phyloP scores from a whole-genome alignment of 306 rosid genomes.

The Vicia faba region DNA sequence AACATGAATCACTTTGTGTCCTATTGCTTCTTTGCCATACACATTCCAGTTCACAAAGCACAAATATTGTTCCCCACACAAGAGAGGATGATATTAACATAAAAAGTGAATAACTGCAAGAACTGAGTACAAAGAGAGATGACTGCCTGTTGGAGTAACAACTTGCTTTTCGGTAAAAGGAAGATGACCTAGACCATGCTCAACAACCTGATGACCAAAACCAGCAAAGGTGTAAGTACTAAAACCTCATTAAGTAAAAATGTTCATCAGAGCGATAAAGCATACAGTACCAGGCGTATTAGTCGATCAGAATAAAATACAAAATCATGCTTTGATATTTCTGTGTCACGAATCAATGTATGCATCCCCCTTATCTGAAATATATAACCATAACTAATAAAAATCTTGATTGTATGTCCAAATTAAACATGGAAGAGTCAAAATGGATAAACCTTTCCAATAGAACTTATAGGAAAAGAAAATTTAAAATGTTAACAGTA shows the following conservation, averaged over 20 bases:
- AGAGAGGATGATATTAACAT: constrained; percentile 23
- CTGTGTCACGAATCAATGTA: constrained; percentile 85
- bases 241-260: constrained; percentile 29
- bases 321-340: constrained; percentile 93
- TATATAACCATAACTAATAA: constrained; percentile 42
- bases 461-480: neutral
- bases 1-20: constrained; percentile 17
- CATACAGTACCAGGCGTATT: constrained; percentile 74
- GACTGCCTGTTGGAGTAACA: constrained; percentile 85
- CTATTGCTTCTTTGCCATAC: constrained; percentile 22
- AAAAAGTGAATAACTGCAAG: constrained; percentile 15
- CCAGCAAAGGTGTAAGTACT: constrained; percentile 26
- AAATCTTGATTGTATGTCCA: constrained; percentile 24
- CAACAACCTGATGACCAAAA: constrained; percentile 72
- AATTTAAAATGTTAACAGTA: neutral
- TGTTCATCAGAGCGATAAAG: constrained; percentile 25
- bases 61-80: constrained; percentile 24
- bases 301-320: constrained; percentile 97
- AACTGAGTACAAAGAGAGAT: constrained; percentile 12
- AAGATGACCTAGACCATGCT: constrained; percentile 96
- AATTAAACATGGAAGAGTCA: constrained; percentile 7
- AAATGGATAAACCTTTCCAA: neutral
- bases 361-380: constrained; percentile 97
- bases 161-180: constrained; percentile 98
- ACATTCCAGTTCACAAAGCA: constrained; percentile 17